Evolutionary conservation across 257 asterid genomes (phyloP).

Genomic region (Solanum bukasovii): DNA sequence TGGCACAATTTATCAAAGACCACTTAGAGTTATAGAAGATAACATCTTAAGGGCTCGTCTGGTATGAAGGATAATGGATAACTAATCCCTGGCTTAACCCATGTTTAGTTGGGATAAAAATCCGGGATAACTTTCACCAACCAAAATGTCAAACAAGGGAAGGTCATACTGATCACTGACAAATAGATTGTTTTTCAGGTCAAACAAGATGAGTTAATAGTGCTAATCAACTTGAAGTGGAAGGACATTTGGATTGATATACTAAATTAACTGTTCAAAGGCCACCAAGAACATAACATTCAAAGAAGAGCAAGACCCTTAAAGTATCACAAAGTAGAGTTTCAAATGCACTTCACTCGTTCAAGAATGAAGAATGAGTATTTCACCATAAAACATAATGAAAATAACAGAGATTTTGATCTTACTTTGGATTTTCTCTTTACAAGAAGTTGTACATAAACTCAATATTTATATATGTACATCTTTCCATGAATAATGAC

Average conservation of each 20-base stretch:
- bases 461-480: not conserved
- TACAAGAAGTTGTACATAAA: not conserved
- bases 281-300: not conserved
- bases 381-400: not conserved
- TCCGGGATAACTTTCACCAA: no score
- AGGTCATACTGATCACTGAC: not conserved
- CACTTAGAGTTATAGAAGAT: not conserved
- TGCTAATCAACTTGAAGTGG: not conserved
- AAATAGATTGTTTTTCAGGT: not conserved
- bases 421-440: not conserved
- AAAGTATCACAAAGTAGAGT: not conserved
- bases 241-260: not conserved
- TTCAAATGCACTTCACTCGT: not conserved
- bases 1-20: not conserved
- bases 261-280: not conserved
- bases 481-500: not conserved
- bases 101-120: no score
- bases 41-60: not conserved
- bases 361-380: not conserved
- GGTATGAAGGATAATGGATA: no score
- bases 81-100: no score
- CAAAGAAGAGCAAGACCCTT: not conserved
- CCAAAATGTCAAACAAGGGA: not conserved
- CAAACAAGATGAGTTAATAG: not conserved
- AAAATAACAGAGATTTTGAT: not conserved